Evolutionary conservation across 192 early-diverging fungal species (phyloP), one percentile per base, ranked within the genome.

Genomic region (Umbelopsis sp.): DNA sequence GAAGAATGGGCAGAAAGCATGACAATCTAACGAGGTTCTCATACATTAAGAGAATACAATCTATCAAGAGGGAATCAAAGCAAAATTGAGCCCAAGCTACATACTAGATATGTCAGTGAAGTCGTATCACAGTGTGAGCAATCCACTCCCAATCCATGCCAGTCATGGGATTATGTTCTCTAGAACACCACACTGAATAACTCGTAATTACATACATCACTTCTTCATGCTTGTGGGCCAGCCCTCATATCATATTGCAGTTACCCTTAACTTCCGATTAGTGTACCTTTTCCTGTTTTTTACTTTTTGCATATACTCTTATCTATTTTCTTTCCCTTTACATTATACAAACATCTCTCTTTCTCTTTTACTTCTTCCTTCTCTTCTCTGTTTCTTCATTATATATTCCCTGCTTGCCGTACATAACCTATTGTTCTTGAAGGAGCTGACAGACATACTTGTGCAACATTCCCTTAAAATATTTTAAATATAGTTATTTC

Each of bases 211-310:
- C 56, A 62, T 62, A 34, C 56, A 62, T 62, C 56, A 62, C 56
- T 32, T 62, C 47, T 62, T 59, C 54, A 59, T 59, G 56, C n/a
- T n/a, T n/a, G n/a, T n/a, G n/a, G n/a, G n/a, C 56, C 56, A 17
- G 8, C 54, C 22, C 26, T 32, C 56, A 62, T 32, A 62, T 62
- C 31, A 62, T 26, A 62, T 62, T 62, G 56, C 56, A 62, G 54
- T 38, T 3, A 38, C 16, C 56, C 56, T 62, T 62, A 62, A 62
- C 29, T 62, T 62, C 56, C 56, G 56, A 62, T 62, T 62, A 29
- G 16, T 62, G 17, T 34, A 29, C 56, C 56, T 11, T 62, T 62
- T 34, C 17, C 26, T 34, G 16, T 62, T 62, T 62, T 32, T 24
- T 32, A 59, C 25, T 32, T 62, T 31, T 34, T 62, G 47, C 47